Percentiles rank a stretch among this genome's conserved stretches.
Evolutionary conservation across 2,329 filamentous ascomycete species (phyloP).

Genomic region (Ceratocystiopsis sp.): DNA sequence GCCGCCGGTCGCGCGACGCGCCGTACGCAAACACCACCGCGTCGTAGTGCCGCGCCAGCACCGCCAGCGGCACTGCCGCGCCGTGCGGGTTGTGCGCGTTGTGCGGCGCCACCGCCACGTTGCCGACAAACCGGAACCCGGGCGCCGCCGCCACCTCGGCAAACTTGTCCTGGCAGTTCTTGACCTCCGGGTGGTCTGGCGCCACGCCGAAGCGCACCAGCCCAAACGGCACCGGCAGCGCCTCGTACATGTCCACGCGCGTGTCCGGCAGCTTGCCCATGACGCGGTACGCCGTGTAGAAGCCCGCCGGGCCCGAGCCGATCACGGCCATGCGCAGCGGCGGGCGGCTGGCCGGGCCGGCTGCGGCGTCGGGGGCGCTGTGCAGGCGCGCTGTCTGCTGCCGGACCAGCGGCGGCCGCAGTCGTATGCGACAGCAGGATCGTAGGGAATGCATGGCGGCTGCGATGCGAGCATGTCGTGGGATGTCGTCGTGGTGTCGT

Average conservation of each 20-base stretch:
- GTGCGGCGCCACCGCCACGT: conserved; percentile 52
- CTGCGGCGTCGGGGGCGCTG: neutral
- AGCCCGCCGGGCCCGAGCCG: conserved; percentile 87
- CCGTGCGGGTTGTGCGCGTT: conserved; percentile 20
- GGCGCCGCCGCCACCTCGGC: conserved; percentile 69
- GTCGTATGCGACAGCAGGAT: too few species aligned
- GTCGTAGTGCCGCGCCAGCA: conserved; percentile 70
- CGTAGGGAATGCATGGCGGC: too few species aligned
- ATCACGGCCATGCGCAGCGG: conserved; percentile 66
- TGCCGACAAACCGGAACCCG: conserved; percentile 81
- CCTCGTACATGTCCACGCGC: conserved; percentile 89
- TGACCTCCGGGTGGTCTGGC: conserved; percentile 97
- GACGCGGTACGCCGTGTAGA: conserved; percentile 80
- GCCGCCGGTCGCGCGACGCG: conserved; percentile 62
- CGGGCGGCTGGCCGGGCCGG: neutral
- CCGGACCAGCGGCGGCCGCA: too few species aligned
- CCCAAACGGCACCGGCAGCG: conserved; percentile 80
- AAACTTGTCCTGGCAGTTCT: conserved; percentile 96
- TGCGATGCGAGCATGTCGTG: too few species aligned
- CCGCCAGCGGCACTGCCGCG: conserved; percentile 43
- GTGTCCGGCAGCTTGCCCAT: conserved; percentile 58
- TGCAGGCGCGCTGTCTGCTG: too few species aligned
- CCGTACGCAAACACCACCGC: conserved; percentile 88
- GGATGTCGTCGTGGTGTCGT: too few species aligned
- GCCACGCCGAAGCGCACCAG: conserved; percentile 88